Percentiles rank a stretch among this genome's conserved stretches.
Evolutionary conservation across 148 eudicot genomes (phyloP).

Genomic region (Chenopodium formosanum): DNA sequence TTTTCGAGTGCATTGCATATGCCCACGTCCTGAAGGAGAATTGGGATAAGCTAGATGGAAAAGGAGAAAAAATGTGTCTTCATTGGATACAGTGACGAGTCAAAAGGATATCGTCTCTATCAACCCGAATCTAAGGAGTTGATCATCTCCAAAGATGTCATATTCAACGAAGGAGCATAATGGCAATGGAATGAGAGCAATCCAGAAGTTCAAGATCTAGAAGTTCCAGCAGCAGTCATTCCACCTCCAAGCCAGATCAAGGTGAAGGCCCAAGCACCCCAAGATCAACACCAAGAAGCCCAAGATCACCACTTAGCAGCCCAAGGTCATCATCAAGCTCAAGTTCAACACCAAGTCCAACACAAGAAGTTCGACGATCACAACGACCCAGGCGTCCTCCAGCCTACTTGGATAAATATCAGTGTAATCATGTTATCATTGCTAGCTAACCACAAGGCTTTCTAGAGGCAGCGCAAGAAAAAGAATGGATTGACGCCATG

Average conservation of each 20-base stretch:
- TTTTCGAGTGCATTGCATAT: neutral
- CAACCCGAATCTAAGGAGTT: neutral
- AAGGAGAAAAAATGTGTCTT: neutral
- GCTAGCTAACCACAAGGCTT: too few relatives aligned
- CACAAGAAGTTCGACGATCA: neutral
- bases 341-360: too few relatives aligned
- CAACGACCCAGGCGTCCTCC: neutral
- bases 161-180: neutral
- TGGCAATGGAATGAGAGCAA: neutral
- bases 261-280: too few relatives aligned
- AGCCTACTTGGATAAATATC: neutral
- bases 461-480: too few relatives aligned
- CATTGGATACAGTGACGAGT: neutral
- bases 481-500: too few relatives aligned
- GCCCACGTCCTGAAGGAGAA: neutral
- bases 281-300: too few relatives aligned
- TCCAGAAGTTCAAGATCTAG: too few relatives aligned
- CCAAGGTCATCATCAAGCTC: too few relatives aligned
- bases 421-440: too few relatives aligned
- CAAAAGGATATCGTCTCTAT: neutral
- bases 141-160: neutral
- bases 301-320: too few relatives aligned
- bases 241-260: too few relatives aligned
- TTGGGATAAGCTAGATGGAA: neutral
- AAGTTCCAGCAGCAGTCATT: too few relatives aligned